These are phyloP conservation scores for Saccharum hybrid DNA, from an alignment of 202 grass and related monocot genomes.

Conservation along the genomic window DNA sequence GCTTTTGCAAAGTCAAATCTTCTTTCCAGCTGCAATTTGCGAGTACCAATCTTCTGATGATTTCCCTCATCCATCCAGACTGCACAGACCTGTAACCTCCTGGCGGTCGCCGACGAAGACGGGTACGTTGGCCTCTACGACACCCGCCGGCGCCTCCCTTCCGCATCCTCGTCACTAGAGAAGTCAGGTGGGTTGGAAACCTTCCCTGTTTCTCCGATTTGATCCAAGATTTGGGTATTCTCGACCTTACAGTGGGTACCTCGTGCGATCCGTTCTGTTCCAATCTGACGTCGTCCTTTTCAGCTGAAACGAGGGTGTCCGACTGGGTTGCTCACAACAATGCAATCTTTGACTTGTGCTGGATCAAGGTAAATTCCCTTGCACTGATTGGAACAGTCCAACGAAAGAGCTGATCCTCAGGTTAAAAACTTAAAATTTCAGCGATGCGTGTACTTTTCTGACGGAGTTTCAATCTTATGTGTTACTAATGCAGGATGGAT, in stretches of 20 bases:
- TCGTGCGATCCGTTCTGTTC: not conserved
- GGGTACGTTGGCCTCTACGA: conserved; percentile 76
- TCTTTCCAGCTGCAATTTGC: not conserved
- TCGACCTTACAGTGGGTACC: not conserved
- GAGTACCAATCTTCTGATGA: not conserved
- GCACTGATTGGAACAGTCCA: not conserved
- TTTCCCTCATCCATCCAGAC: conserved; percentile 28
- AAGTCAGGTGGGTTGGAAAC: conserved; percentile 61
- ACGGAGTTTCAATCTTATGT: not conserved
- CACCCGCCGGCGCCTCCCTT: conserved; percentile 60
- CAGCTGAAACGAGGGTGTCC: conserved; percentile 67
- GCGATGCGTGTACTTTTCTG: not conserved
- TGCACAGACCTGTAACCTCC: conserved; percentile 52
- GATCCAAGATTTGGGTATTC: not conserved
- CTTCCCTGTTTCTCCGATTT: not conserved
- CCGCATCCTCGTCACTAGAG: conserved; percentile 58
- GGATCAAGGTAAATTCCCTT: conserved; percentile 76
- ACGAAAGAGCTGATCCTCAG: not conserved
- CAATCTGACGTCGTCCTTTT: conserved; percentile 32
- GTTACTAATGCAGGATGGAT: conserved; percentile 57
- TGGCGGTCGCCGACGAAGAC: conserved; percentile 89
- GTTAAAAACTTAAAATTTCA: not conserved
- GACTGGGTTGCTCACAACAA: conserved; percentile 90
- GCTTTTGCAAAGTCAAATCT: not conserved
- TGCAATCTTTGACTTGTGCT: conserved; percentile 92